These are phyloP conservation scores for Hypoxylon lenormandii DNA, from an alignment of 495 filamentous ascomycete genomes.

Conservation along the genomic window DNA sequence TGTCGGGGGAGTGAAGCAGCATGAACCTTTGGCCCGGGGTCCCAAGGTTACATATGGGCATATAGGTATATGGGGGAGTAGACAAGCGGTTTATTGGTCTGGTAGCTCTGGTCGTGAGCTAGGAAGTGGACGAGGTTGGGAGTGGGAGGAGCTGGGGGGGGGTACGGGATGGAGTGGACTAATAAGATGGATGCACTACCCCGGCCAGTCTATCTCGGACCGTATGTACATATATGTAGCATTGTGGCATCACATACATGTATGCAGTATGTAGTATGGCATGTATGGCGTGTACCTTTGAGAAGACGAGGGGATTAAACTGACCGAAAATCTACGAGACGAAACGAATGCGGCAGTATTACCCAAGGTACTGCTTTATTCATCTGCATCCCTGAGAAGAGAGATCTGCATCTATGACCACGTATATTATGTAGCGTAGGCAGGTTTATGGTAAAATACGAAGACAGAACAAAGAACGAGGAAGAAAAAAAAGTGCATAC, in stretches of 20 bases:
- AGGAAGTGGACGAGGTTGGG: constrained; percentile 28
- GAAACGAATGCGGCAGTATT: constrained; percentile 40
- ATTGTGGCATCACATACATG: constrained; percentile 18
- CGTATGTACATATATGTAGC: constrained; percentile 10
- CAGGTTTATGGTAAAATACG: constrained; percentile 9
- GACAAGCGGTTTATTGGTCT: constrained; percentile 8
- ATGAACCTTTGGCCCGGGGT: constrained; percentile 28
- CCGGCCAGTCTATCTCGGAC: constrained; percentile 27
- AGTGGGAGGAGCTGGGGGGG: no score
- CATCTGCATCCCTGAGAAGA: constrained; percentile 14
- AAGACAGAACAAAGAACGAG: constrained; percentile 29
- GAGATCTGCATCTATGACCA: constrained; percentile 31
- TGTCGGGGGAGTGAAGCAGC: constrained; percentile 22
- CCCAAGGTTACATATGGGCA: constrained; percentile 33
- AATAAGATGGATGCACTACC: constrained; percentile 25
- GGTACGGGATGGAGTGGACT: constrained; percentile 30
- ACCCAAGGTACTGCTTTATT: constrained; percentile 37
- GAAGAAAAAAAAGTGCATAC: constrained; percentile 22
- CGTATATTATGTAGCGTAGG: constrained; percentile 26
- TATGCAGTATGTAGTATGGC: no score
- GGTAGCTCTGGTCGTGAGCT: constrained; percentile 6
- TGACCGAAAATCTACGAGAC: constrained; percentile 23
- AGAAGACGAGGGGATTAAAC: constrained; percentile 14
- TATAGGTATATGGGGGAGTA: constrained; percentile 4
- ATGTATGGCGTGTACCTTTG: constrained; percentile 14